Evolutionary conservation across 768 basidiomycete genomes (phyloP).

Genomic region (Lactarius tabidus): DNA sequence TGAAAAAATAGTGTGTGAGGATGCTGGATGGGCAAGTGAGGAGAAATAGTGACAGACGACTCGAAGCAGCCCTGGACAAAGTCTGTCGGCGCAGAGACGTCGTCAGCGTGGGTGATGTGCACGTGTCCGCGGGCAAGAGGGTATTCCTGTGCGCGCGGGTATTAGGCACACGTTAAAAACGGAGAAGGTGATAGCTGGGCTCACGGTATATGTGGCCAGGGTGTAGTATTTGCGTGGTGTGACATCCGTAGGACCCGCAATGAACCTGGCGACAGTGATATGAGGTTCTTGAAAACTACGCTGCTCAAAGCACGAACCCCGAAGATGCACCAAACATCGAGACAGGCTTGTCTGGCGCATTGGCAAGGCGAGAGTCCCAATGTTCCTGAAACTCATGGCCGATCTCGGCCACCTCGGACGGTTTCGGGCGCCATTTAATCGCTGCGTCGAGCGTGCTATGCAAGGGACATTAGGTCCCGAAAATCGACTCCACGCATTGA

Average conservation of each 20-base stretch:
- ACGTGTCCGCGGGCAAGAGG: conserved; percentile 27
- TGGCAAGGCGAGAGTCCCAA: conserved; percentile 28
- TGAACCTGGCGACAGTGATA: neutral
- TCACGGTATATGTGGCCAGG: conserved; percentile 11
- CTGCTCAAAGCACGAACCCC: conserved; percentile 18
- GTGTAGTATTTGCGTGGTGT: conserved; percentile 28
- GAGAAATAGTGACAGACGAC: conserved; percentile 11
- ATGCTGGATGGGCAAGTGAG: too few species aligned
- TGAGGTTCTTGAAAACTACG: neutral
- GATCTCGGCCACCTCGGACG: conserved; percentile 26
- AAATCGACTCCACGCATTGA: conserved; percentile 27
- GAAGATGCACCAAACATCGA: conserved; percentile 17
- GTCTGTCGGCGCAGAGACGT: conserved; percentile 26
- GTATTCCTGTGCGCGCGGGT: conserved; percentile 11
- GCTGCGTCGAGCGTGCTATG: conserved; percentile 28
- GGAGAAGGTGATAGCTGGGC: neutral
- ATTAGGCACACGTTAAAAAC: neutral
- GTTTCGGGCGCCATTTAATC: conserved; percentile 28
- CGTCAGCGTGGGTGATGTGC: conserved; percentile 27
- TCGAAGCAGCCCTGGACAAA: conserved; percentile 30
- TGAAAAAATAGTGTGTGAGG: too few species aligned
- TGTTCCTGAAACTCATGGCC: conserved; percentile 29
- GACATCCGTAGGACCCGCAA: neutral
- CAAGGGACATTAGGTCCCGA: neutral
- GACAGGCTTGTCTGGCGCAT: conserved; percentile 29